Percentiles rank a stretch among this genome's conserved stretches.
These are phyloP conservation scores for Cunninghamia lanceolata DNA, from an alignment of 75 land plant species.

Conservation along the genomic window DNA sequence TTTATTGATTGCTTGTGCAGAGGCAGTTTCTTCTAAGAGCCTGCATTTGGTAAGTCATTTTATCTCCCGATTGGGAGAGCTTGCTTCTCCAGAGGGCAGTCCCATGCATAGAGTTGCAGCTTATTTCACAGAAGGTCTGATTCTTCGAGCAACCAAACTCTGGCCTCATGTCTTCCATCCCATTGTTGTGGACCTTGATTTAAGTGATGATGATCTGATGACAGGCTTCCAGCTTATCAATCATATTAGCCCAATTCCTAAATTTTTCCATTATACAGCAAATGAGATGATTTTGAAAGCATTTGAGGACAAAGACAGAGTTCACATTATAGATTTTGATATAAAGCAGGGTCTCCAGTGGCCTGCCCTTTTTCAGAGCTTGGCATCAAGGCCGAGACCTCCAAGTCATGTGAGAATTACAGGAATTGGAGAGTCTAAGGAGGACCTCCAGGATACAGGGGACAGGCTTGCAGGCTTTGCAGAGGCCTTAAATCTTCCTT, in stretches of 20 bases:
- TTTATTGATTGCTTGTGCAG: conserved; percentile 62
- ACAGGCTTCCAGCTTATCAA: conserved; percentile 72
- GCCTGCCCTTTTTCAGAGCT: conserved; percentile 84
- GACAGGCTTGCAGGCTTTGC: conserved; percentile 80
- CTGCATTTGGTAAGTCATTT: conserved; percentile 39
- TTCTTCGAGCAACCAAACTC: conserved; percentile 56
- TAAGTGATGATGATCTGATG: conserved; percentile 39
- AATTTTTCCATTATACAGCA: conserved; percentile 80
- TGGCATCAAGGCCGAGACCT: conserved; percentile 67
- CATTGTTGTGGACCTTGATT: conserved; percentile 32
- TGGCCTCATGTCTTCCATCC: conserved; percentile 79
- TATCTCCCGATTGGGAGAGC: conserved; percentile 65
- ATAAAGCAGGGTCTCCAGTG: conserved; percentile 97
- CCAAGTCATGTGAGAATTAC: conserved; percentile 89
- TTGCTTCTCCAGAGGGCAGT: conserved; percentile 73
- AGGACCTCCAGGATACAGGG: conserved; percentile 84
- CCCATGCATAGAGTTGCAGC: conserved; percentile 64
- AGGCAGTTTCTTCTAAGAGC: conserved; percentile 64
- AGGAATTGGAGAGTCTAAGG: conserved; percentile 81
- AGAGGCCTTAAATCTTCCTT: conserved; percentile 56
- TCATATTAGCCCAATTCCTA: conserved; percentile 70
- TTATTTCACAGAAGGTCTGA: conserved; percentile 87
- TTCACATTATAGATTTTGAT: conserved; percentile 93
- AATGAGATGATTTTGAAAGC: conserved; percentile 81
- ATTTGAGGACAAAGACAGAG: conserved; percentile 78